Percentiles rank a stretch among this genome's conserved stretches.
Conservation (phyloP, 2,329 filamentous ascomycete species). For the Acrocalymma vagum region DNA sequence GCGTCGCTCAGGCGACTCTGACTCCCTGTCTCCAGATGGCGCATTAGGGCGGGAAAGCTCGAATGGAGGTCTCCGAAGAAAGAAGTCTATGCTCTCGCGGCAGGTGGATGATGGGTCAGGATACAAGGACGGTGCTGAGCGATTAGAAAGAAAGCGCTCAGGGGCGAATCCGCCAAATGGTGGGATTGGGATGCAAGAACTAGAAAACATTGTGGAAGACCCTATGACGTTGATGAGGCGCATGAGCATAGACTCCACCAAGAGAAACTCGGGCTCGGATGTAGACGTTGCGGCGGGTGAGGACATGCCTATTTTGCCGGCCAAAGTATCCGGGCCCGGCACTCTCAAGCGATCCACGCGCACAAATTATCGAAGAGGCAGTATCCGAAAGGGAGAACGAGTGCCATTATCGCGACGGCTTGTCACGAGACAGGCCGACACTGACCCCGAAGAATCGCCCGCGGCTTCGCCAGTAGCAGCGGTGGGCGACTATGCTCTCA, state of each 20-base stretch:
- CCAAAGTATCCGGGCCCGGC: conserved; percentile 75
- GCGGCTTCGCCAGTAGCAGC: conserved; percentile 57
- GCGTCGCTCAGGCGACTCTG: conserved; percentile 75
- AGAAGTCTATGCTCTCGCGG: conserved; percentile 94
- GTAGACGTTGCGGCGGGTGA: conserved; percentile 58
- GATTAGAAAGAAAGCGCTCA: conserved; percentile 77
- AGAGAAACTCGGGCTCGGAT: conserved; percentile 52
- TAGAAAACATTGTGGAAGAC: conserved; percentile 86
- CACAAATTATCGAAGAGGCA: conserved; percentile 90
- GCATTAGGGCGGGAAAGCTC: conserved; percentile 62
- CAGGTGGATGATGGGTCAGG: conserved; percentile 83
- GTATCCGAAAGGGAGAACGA: conserved; percentile 80
- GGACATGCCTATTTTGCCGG: conserved; percentile 87
- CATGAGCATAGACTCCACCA: conserved; percentile 64
- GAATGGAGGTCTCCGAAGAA: conserved; percentile 73
- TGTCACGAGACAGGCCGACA: conserved; percentile 68
- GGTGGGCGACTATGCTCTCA: conserved; percentile 60
- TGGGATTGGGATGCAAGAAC: conserved; percentile 65
- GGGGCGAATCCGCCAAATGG: conserved; percentile 58
- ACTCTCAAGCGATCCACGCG: conserved; percentile 88
- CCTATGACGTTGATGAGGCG: conserved; percentile 75
- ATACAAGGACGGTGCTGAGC: conserved; percentile 85
- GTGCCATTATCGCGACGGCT: conserved; percentile 77
- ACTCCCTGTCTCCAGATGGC: conserved; percentile 69
- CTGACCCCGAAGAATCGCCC: conserved; percentile 63